phyloP scores from a whole-genome alignment of 345 rosid genomes.

The Eutrema yunnanense region DNA sequence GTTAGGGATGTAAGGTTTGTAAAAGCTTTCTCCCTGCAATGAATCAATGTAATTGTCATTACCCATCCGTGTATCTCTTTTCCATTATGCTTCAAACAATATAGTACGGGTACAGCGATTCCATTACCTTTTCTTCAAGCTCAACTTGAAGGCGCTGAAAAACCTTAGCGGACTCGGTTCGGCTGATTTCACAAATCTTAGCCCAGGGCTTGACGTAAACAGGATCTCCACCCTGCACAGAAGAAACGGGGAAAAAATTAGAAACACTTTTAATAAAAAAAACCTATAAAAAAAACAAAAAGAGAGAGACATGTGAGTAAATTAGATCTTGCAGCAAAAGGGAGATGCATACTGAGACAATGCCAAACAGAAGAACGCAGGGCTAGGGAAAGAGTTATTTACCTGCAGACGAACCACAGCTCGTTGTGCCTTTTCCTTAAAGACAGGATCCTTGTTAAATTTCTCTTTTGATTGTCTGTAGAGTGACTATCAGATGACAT shows the following conservation, averaged over 20 bases:
- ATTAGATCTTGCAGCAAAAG: background rate
- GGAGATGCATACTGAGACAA: background rate
- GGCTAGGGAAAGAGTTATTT: background rate
- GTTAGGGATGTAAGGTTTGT: constrained; percentile 62
- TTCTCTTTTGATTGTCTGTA: constrained; percentile 66
- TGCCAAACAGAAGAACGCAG: background rate
- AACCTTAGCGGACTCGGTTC: constrained; percentile 70
- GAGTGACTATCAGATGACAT: constrained; percentile 41
- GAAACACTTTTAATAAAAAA: background rate
- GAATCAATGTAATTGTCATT: constrained; percentile 1
- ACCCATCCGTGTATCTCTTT: background rate
- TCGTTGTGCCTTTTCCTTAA: constrained; percentile 70
- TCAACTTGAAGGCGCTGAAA: constrained; percentile 63
- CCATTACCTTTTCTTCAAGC: constrained; percentile 75
- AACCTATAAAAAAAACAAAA: background rate
- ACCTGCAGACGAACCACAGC: constrained; percentile 91
- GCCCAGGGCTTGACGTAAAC: constrained; percentile 71
- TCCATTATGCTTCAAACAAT: background rate
- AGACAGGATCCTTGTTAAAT: constrained; percentile 54
- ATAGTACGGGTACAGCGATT: background rate
- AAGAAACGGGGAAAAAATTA: no score
- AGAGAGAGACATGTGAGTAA: constrained; percentile 17
- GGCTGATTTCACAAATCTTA: constrained; percentile 64
- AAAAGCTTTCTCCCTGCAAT: constrained; percentile 92
- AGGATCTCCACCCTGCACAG: constrained; percentile 64